These are phyloP conservation scores for Peltaster fructicola DNA, from an alignment of 2,329 filamentous ascomycete genomes.

Conservation along the genomic window DNA sequence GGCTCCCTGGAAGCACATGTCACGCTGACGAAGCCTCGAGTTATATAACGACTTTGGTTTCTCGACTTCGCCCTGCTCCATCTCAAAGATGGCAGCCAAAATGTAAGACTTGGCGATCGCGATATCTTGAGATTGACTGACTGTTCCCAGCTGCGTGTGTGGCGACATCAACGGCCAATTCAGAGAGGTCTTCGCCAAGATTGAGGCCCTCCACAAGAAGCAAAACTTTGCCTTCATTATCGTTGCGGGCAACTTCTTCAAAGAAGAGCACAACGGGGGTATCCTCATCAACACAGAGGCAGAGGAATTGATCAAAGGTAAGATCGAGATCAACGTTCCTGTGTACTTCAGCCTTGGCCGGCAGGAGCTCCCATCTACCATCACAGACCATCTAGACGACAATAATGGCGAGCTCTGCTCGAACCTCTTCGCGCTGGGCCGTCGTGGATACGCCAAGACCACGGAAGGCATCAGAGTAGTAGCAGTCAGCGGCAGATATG, in stretches of 20 bases:
- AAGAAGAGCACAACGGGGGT: too few species aligned
- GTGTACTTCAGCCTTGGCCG: slow-evolving; percentile 82
- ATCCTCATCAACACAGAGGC: slow-evolving; percentile 15
- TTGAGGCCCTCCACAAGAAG: slow-evolving; percentile 65
- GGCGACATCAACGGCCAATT: slow-evolving; percentile 71
- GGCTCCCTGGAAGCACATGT: too few species aligned
- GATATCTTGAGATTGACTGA: too few species aligned
- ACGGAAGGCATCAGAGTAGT: slow-evolving; percentile 78
- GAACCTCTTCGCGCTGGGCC: slow-evolving; percentile 83
- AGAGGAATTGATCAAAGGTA: slow-evolving; percentile 45
- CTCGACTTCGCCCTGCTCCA: too few species aligned
- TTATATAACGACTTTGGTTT: too few species aligned
- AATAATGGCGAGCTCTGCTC: slow-evolving; percentile 56
- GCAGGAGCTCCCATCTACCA: slow-evolving; percentile 48
- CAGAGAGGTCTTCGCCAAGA: slow-evolving; percentile 57
- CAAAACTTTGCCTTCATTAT: slow-evolving; percentile 78
- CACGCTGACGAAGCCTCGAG: too few species aligned
- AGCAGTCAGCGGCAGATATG: slow-evolving; percentile 53
- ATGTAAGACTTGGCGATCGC: slow-evolving; percentile 34
- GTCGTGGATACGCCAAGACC: slow-evolving; percentile 74
- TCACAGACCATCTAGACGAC: slow-evolving; percentile 56
- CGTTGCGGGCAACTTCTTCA: slow-evolving; percentile 68
- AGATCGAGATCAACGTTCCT: slow-evolving; percentile 56
- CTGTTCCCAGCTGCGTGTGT: too few species aligned
- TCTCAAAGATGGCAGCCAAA: slow-evolving; percentile 35